Percentiles rank a stretch among this genome's conserved stretches.
phyloP scores from a whole-genome alignment of 805 yeast genomes.

The Hyphopichia homilentoma region DNA sequence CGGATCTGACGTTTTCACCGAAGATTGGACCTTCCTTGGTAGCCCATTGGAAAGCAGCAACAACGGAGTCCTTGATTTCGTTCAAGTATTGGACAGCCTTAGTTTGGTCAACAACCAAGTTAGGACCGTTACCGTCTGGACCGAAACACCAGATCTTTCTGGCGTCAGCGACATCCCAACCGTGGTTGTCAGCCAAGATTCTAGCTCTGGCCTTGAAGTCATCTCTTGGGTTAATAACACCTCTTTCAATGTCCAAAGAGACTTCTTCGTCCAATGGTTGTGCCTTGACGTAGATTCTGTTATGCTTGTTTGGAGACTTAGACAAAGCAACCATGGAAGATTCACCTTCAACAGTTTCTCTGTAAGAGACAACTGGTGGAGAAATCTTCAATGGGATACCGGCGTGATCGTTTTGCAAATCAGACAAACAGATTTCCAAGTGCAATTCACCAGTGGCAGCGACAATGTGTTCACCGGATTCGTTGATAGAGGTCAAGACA shows the following conservation, averaged over 20 bases:
- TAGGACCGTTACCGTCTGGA: slow-evolving; percentile 99
- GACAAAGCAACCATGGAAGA: slow-evolving; percentile 96
- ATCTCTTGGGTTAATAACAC: slow-evolving; percentile 91
- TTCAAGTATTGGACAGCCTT: slow-evolving; percentile 99
- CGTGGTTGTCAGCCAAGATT: slow-evolving; percentile 97
- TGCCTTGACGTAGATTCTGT: slow-evolving; percentile 98
- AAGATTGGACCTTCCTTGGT: slow-evolving; percentile 98
- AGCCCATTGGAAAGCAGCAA: slow-evolving; percentile 99
- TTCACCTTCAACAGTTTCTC: slow-evolving; percentile 95
- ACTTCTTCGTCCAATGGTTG: slow-evolving; percentile 94
- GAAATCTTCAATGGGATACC: slow-evolving; percentile 98
- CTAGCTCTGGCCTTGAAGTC: slow-evolving; percentile 99
- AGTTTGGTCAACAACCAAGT: slow-evolving; percentile 98
- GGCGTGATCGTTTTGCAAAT: slow-evolving; percentile 98
- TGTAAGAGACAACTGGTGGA: slow-evolving; percentile 97
- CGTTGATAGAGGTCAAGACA: slow-evolving; percentile 82
- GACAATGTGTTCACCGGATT: slow-evolving; percentile 99
- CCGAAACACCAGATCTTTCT: slow-evolving; percentile 99
- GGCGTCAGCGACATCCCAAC: slow-evolving; percentile 99
- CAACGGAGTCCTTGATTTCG: slow-evolving; percentile 99
- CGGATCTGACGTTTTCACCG: slow-evolving; percentile 94
- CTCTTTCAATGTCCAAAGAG: slow-evolving; percentile 85
- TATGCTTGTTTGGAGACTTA: slow-evolving; percentile 99
- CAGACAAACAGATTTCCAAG: slow-evolving; percentile 94
- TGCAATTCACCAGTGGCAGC: slow-evolving; percentile 99